These are phyloP conservation scores for Dactylellina parvicollis DNA, from an alignment of 2,329 filamentous ascomycete genomes.

Conservation along the genomic window DNA sequence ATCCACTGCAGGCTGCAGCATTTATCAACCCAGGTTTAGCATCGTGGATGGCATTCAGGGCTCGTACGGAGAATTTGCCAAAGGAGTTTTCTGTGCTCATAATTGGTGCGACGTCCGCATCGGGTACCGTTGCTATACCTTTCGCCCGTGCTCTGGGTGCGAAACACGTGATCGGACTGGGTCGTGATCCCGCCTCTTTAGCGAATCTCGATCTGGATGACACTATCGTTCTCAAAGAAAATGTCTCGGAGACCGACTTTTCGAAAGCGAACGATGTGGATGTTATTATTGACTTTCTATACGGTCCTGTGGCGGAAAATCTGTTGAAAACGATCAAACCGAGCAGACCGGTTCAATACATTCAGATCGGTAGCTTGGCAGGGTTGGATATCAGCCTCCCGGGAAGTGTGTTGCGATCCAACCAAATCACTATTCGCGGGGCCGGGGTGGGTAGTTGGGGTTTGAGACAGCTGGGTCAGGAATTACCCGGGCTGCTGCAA, in stretches of 20 bases:
- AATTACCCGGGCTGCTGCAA: constrained; percentile 59
- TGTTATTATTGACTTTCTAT: constrained; percentile 70
- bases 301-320: constrained; percentile 64
- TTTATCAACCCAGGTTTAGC: constrained; percentile 68
- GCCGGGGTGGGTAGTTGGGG: constrained; percentile 64
- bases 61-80: constrained; percentile 62
- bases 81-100: constrained; percentile 65
- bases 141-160: constrained; percentile 66
- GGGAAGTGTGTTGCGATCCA: constrained; percentile 64
- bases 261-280: constrained; percentile 64
- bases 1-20: constrained; percentile 66
- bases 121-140: constrained; percentile 66
- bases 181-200: constrained; percentile 64
- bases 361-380: constrained; percentile 66
- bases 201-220: constrained; percentile 64
- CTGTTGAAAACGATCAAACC: constrained; percentile 63
- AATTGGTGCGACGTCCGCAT: constrained; percentile 67
- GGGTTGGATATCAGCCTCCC: constrained; percentile 60
- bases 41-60: constrained; percentile 69
- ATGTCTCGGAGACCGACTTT: constrained; percentile 65
- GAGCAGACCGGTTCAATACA: constrained; percentile 65
- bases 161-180: constrained; percentile 66
- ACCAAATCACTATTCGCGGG: constrained; percentile 65
- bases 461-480: constrained; percentile 58
- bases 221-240: constrained; percentile 62